These are phyloP conservation scores for Naganishia randhawae DNA, from an alignment of 768 basidiomycete species.

Conservation along the genomic window DNA sequence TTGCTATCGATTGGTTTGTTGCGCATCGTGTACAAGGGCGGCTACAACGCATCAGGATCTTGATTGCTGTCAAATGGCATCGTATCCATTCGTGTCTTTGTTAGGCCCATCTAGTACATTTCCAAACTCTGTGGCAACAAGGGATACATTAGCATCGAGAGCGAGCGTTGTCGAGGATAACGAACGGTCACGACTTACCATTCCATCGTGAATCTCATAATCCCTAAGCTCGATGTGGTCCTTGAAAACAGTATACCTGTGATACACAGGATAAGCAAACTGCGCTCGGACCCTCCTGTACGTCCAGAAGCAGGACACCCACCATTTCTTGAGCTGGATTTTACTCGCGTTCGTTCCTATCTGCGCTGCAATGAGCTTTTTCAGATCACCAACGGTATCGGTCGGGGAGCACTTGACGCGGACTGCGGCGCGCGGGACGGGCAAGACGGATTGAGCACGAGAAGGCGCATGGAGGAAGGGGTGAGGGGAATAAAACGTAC, in stretches of 20 bases:
- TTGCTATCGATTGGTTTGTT: no score
- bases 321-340: conserved; percentile 98
- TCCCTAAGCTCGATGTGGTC: conserved; percentile 61
- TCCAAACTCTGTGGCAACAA: conserved; percentile 44
- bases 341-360: conserved; percentile 79
- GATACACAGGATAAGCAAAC: conserved; percentile 45
- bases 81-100: not conserved
- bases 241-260: conserved; percentile 85
- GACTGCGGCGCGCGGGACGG: conserved; percentile 56
- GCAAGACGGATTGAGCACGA: no score
- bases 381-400: conserved; percentile 95
- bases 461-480: conserved; percentile 1
- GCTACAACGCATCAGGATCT: not conserved
- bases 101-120: conserved; percentile 41
- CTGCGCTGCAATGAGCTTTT: conserved; percentile 94
- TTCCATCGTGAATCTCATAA: conserved; percentile 52
- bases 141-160: conserved; percentile 7
- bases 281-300: not conserved
- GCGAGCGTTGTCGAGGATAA: not conserved
- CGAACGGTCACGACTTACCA: conserved; percentile 41
- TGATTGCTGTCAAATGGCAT: not conserved
- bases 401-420: conserved; percentile 86
- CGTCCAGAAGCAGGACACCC: conserved; percentile 49
- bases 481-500: conserved; percentile 52
- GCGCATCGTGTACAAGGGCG: no score